Conservation (phyloP, 176 grass and related monocot species). For the Oryza rufipogon region DNA sequence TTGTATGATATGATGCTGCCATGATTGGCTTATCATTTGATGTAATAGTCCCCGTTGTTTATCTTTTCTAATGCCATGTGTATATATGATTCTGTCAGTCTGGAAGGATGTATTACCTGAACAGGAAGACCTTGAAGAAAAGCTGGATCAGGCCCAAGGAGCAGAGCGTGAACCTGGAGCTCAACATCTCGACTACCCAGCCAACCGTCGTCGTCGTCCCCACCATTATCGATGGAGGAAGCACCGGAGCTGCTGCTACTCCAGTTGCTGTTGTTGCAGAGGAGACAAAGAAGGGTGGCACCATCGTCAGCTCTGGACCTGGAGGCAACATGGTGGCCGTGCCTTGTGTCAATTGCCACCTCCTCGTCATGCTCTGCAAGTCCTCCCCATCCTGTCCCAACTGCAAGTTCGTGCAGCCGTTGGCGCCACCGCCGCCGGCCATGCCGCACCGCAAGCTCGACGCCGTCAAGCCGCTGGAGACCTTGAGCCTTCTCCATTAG, state of each 20-base stretch:
- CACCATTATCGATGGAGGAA: not conserved
- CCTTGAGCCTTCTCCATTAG: slow-evolving; percentile 93
- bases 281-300: slow-evolving; percentile 36
- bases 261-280: not conserved
- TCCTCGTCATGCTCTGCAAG: slow-evolving; percentile 87
- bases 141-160: slow-evolving; percentile 80
- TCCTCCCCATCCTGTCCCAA: slow-evolving; percentile 87
- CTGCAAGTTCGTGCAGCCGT: slow-evolving; percentile 77
- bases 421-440: slow-evolving; percentile 12
- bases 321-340: slow-evolving; percentile 78
- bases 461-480: slow-evolving; percentile 60
- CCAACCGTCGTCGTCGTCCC: not conserved
- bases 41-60: not conserved
- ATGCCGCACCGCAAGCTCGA: slow-evolving; percentile 43
- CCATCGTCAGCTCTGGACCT: slow-evolving; percentile 27
- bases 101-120: slow-evolving; percentile 96
- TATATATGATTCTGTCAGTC: slow-evolving; percentile 56
- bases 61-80: slow-evolving; percentile 23
- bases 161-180: slow-evolving; percentile 75
- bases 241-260: no score
- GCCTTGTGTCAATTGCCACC: slow-evolving; percentile 85
- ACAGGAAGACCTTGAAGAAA: slow-evolving; percentile 87
- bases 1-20: not conserved
- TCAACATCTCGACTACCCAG: slow-evolving; percentile 64
- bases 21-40: slow-evolving; percentile 31